A percentile compares a stretch with the other conserved stretches of the same genome.
Conservation (phyloP, 2,329 filamentous ascomycete genomes). For the Scleromitrula shiraiana region DNA sequence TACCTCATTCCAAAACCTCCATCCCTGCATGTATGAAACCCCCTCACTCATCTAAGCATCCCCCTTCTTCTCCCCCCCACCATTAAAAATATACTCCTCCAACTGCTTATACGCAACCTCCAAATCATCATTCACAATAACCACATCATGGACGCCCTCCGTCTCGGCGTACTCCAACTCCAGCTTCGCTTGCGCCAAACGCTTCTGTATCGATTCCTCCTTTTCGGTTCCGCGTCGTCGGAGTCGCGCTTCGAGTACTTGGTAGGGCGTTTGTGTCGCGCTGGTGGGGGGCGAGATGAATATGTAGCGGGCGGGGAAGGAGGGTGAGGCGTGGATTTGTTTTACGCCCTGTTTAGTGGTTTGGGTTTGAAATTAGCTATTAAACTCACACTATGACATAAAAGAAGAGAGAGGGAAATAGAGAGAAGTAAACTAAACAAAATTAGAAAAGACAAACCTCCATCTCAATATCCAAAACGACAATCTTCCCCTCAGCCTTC, state of each 20-base stretch:
- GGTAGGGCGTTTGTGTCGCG: conserved; percentile 31
- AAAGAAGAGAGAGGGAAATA: not conserved
- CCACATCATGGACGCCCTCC: conserved; percentile 56
- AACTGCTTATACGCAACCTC: conserved; percentile 48
- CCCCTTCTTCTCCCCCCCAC: not conserved
- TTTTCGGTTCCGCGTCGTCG: conserved; percentile 71
- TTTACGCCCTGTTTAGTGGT: conserved; percentile 62
- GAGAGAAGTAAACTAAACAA: not conserved
- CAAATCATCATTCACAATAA: conserved; percentile 59
- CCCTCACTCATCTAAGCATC: not conserved
- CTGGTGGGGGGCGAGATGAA: conserved; percentile 74
- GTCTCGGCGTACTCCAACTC: conserved; percentile 68
- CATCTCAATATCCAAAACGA: conserved; percentile 94
- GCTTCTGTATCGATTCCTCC: conserved; percentile 61
- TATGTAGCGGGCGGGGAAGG: conserved; percentile 61
- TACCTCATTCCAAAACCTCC: not conserved
- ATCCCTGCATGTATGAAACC: not conserved
- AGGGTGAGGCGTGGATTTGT: conserved; percentile 61
- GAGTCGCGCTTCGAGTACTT: conserved; percentile 65
- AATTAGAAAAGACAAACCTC: conserved; percentile 46
- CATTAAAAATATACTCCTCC: conserved; percentile 40
- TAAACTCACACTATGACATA: no score
- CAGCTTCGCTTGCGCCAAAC: conserved; percentile 61
- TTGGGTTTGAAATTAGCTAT: not conserved
- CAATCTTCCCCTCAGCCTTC: conserved; percentile 60